Evolutionary conservation across 1,284 basidiomycete genomes (phyloP), one percentile per base, ranked within the genome.

Genomic region (Cutaneotrichosporon dermatis): DNA sequence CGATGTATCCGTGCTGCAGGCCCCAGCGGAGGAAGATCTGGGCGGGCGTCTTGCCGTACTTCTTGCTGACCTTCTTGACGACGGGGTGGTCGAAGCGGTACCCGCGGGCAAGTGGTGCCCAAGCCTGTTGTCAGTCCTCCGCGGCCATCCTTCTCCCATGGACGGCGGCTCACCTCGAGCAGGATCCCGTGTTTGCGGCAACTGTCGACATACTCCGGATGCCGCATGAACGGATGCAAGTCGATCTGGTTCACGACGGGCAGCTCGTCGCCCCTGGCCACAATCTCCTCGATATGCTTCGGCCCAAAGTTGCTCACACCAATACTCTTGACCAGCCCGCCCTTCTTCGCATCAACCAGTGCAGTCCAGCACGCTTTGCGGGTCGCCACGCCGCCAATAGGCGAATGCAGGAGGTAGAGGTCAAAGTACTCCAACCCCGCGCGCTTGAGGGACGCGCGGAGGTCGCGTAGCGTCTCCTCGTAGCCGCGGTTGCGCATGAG

Each of bases 401-500:
- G 76, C 54, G 78, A 77, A 62, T 82, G 81, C 11, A 81, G 67
- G 33, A 78, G 69, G 66, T 79, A 79, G 12, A 79, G 64, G 58
- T 79, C 78, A 52, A 80, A 77, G 55, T 76, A 78, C 6, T 70
- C 83, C 37, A 85, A 76, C 1, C 82, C 80, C 63, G 83, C 84
- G 51, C 77, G 77, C 33, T 82, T 76, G 13, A 88, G 73, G 1
- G 85, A 87, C 48, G 76, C 79, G 60, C 82, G 68, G 58, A 88
- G 84, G 55, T 84, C 80, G 34, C 76, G 71, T 60, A 80, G 79
- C 10, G 83, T 81, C 16, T 76, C 71, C 13, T 80, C 77, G 73
- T 85, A 85, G 9, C 81, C 81, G 41, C 78, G 73, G 70, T 88
- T 88, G 48, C 76, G 68, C 76, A 82, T 85, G 55, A 88, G 80